phyloP scores from a whole-genome alignment of 805 yeast genomes.

The Metschnikowia reukaufii region DNA sequence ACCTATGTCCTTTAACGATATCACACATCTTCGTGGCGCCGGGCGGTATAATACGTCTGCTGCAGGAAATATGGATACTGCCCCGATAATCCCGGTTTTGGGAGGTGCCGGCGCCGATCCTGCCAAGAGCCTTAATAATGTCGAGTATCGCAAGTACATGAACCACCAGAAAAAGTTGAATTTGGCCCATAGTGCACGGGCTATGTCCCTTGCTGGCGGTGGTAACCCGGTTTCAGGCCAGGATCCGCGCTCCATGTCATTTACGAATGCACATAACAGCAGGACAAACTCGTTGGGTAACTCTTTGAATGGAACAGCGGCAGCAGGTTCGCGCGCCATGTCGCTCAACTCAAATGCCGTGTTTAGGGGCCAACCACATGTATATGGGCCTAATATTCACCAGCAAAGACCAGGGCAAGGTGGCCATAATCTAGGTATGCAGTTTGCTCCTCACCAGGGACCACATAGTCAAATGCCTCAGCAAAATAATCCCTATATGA shows the following conservation, averaged over 20 bases:
- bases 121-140: conserved; percentile 41
- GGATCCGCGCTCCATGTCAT: conserved; percentile 35
- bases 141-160: conserved; percentile 69
- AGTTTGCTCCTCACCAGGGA: not conserved
- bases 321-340: conserved; percentile 40
- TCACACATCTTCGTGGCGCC: conserved; percentile 61
- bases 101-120: conserved; percentile 30
- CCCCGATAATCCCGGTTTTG: conserved; percentile 76
- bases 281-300: conserved; percentile 25
- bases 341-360: conserved; percentile 33
- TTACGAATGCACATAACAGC: conserved; percentile 20
- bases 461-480: not conserved
- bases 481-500: not conserved
- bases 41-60: conserved; percentile 53
- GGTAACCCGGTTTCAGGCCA: conserved; percentile 29
- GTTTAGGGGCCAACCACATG: conserved; percentile 8
- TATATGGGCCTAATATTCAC: not conserved
- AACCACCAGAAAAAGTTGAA: conserved; percentile 65
- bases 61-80: conserved; percentile 47
- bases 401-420: conserved; percentile 1
- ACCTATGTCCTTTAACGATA: conserved; percentile 59
- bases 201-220: conserved; percentile 42
- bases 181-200: conserved; percentile 46
- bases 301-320: conserved; percentile 23
- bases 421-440: conserved; percentile 2